These are phyloP conservation scores for Rutstroemia sp. DNA, from an alignment of 2,329 filamentous ascomycete genomes.

Conservation along the genomic window DNA sequence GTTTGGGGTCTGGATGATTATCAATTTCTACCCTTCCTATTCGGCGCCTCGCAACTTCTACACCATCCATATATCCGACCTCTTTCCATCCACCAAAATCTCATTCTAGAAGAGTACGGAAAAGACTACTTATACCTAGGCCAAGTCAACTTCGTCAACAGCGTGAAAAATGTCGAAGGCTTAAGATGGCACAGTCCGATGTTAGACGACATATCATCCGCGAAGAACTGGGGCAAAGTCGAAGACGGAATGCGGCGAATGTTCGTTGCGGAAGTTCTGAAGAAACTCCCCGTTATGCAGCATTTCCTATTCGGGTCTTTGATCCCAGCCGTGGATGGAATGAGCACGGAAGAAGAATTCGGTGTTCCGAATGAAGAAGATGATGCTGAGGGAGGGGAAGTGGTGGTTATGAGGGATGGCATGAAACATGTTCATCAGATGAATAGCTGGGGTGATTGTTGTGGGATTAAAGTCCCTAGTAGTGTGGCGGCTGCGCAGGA, in stretches of 20 bases:
- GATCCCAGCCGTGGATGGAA: slow-evolving; percentile 70
- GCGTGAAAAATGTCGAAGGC: slow-evolving; percentile 91
- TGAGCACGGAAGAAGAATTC: slow-evolving; percentile 59
- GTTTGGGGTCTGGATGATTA: slow-evolving; percentile 99
- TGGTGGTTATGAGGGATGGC: slow-evolving; percentile 57
- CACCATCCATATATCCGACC: slow-evolving; percentile 76
- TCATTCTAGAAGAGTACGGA: slow-evolving; percentile 80
- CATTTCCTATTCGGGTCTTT: slow-evolving; percentile 92
- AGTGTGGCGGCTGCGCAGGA: slow-evolving; percentile 87
- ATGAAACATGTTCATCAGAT: slow-evolving; percentile 65
- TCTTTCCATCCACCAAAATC: slow-evolving; percentile 76
- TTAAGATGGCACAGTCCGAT: slow-evolving; percentile 95
- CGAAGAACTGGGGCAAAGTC: slow-evolving; percentile 86
- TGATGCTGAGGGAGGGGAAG: slow-evolving; percentile 47
- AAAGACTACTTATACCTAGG: slow-evolving; percentile 84
- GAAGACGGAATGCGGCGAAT: slow-evolving; percentile 94
- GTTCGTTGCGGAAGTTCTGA: slow-evolving; percentile 88
- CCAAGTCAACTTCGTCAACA: slow-evolving; percentile 90
- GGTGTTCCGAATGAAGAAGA: slow-evolving; percentile 40
- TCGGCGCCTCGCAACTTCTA: slow-evolving; percentile 83
- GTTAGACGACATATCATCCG: slow-evolving; percentile 93
- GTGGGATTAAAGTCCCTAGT: slow-evolving; percentile 94
- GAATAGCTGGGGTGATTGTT: slow-evolving; percentile 87
- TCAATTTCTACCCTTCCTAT: slow-evolving; percentile 91
- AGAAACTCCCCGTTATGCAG: slow-evolving; percentile 96